A percentile compares a stretch with the other conserved stretches of the same genome.
Evolutionary conservation across 768 basidiomycete species (phyloP).

Genomic region (Terana coerulea): DNA sequence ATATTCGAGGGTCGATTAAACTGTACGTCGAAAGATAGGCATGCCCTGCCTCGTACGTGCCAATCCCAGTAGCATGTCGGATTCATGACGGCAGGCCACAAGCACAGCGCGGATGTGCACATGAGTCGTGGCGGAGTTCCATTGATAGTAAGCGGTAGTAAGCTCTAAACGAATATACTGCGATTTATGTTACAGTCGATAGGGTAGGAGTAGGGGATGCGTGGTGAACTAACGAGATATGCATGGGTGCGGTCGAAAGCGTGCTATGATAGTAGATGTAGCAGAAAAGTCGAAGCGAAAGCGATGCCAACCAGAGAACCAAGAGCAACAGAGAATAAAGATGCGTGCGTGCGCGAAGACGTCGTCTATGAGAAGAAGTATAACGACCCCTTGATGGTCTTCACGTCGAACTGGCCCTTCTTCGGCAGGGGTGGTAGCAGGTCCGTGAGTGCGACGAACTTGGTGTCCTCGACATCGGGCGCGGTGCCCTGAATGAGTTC

Average conservation of each 20-base stretch:
- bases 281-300: not conserved
- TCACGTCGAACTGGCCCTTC: conserved; percentile 85
- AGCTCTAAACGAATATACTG: conserved; percentile 4
- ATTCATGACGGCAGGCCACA: no score
- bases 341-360: not conserved
- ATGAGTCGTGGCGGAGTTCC: no score
- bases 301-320: not conserved
- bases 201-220: not conserved
- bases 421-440: conserved; percentile 77
- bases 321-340: not conserved
- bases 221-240: not conserved
- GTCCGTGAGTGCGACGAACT: conserved; percentile 72
- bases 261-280: not conserved
- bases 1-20: no score
- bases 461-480: conserved; percentile 31
- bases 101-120: no score
- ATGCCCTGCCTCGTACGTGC: no score
- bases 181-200: conserved; percentile 2
- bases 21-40: no score
- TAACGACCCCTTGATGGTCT: conserved; percentile 70
- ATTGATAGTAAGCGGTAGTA: no score
- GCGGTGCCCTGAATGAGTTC: conserved; percentile 4
- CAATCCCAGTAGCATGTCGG: no score
- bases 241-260: conserved; percentile 3
- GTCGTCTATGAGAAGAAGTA: conserved; percentile 88